A percentile compares a stretch with the other conserved stretches of the same genome.
Evolutionary conservation across 164 flowering plant genomes (phyloP).

Genomic region (Nelumbo lutea): DNA sequence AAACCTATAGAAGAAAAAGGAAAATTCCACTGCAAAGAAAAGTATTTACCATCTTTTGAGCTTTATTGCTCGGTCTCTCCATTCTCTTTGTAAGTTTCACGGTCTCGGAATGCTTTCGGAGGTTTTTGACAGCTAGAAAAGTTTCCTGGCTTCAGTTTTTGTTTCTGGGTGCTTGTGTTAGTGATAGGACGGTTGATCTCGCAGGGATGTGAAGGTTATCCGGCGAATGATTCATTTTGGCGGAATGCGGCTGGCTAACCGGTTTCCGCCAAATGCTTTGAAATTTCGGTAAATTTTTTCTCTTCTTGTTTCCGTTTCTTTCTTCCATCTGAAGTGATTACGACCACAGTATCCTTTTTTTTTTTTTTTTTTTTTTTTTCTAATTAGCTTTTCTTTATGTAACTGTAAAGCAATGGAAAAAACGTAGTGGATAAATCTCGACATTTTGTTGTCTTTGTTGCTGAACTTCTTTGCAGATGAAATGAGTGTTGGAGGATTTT

Average conservation of each 20-base stretch:
- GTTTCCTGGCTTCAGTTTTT: neutral
- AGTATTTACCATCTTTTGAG: neutral
- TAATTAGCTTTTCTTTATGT: too few species aligned
- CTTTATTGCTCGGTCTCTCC: neutral
- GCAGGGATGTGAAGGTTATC: neutral
- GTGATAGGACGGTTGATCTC: neutral
- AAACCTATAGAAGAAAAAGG: neutral
- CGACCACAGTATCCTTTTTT: conserved; percentile 1
- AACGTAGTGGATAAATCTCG: conserved; percentile 4
- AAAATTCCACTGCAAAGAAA: neutral
- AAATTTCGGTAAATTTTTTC: neutral
- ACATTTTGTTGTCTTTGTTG: neutral
- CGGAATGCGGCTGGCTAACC: neutral
- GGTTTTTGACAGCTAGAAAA: neutral
- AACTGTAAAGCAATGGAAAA: neutral
- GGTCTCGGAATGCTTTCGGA: neutral
- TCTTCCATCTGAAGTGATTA: conserved; percentile 2
- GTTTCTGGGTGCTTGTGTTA: neutral
- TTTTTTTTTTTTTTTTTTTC: neutral
- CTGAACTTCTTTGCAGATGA: conserved; percentile 2
- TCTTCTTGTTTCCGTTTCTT: neutral
- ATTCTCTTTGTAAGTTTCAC: conserved; percentile 1
- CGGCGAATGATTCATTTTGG: neutral
- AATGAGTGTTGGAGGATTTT: conserved; percentile 3
- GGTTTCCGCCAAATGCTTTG: conserved; percentile 1